These are phyloP conservation scores for Kandelia obovata DNA, from an alignment of 345 rosid genomes.

Conservation along the genomic window DNA sequence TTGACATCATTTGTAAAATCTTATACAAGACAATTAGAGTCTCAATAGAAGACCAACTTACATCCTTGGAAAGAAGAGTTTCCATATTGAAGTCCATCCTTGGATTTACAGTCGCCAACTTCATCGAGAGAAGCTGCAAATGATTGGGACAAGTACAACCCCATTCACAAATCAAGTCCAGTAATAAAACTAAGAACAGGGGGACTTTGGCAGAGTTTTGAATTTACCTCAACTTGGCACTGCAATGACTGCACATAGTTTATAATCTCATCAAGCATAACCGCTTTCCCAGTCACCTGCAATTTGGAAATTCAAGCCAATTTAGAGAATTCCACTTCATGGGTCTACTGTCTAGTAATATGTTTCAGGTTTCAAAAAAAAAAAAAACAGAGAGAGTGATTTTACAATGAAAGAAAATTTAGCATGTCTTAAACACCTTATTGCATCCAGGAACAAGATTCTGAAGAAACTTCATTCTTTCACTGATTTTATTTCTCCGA, in stretches of 20 bases:
- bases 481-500: slow-evolving; percentile 29
- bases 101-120: slow-evolving; percentile 26
- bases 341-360: background rate
- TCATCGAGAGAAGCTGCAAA: slow-evolving; percentile 30
- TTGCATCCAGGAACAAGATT: slow-evolving; percentile 32
- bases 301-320: slow-evolving; percentile 1
- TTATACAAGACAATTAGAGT: background rate
- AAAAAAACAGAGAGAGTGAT: background rate
- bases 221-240: slow-evolving; percentile 27
- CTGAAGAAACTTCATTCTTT: slow-evolving; percentile 32
- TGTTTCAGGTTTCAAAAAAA: background rate
- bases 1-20: background rate
- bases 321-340: slow-evolving; percentile 4
- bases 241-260: slow-evolving; percentile 34
- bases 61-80: slow-evolving; percentile 19
- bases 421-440: slow-evolving; percentile 12
- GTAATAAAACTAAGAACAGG: background rate
- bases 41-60: slow-evolving; percentile 1
- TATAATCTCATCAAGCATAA: slow-evolving; percentile 31
- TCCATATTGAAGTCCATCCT: slow-evolving; percentile 22
- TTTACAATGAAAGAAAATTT: background rate
- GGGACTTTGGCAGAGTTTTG: background rate
- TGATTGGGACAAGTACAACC: background rate
- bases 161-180: background rate
- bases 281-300: slow-evolving; percentile 37